Evolutionary conservation across 1,139 yeast species (phyloP), one percentile per base, ranked within the genome.

Genomic region (Blastobotrys aristatus): DNA sequence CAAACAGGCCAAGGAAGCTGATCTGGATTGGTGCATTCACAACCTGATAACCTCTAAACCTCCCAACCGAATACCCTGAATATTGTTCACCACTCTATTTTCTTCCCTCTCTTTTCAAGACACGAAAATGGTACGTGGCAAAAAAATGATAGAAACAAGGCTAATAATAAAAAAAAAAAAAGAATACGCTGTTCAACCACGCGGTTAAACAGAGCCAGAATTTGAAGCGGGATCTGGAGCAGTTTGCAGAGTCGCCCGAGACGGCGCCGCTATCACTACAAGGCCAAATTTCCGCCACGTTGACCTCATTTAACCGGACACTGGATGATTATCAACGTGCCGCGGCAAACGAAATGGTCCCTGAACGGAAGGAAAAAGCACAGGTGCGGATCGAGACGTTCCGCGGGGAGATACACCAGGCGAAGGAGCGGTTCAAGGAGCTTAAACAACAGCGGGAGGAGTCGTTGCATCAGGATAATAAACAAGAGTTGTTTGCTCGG

Each of bases 121-220:
- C 30, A 36, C 40, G 3, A 21, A 8, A n/a, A 10, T 22, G 27
- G n/a, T 17, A 20, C 7, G 24, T n/a, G 17, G 13, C 3, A 16
- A 22, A 16, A 22, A 26, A 21, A 22, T 22, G 27, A 27, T 24
- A 38, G 17, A 26, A 26, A 26, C 13, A 8, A 26, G 11, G 13
- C 30, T 26, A 26, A 26, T 26, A 26, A 30, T 6, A n/a, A 30
- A 30, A 30, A 30, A 30, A 30, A 13, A 36, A 21, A 24, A 26
- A 40, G 96, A 88, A 88, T 67, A 81, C 95, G 26, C 71, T 89
- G 46, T 88, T 84, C 67, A 90, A 87, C 67, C 95, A 87, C 66
- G 96, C 96, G 8, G 74, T 85, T 51, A 88, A 87, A 65, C 96
- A 89, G 67, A 79, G 89, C 35, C 87, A 80, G 59, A 74, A 82